Percentiles rank a stretch among this genome's conserved stretches.
phyloP scores from a whole-genome alignment of 306 rosid species.

The Styphnolobium japonicum region DNA sequence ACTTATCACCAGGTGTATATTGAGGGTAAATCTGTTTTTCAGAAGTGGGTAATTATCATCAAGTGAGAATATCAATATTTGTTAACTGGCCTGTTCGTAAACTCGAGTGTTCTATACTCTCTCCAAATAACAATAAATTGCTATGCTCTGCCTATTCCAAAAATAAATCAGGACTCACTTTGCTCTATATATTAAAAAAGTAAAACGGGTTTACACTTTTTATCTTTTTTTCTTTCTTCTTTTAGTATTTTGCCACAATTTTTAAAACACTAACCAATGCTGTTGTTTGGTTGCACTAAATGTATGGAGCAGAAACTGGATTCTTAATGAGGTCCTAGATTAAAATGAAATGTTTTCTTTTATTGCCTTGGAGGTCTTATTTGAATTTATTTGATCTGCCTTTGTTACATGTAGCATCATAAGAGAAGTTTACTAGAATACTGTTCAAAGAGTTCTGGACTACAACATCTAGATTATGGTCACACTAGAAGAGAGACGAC shows the following conservation, averaged over 20 bases:
- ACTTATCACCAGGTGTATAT: not conserved
- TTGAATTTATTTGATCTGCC: slow-evolving; percentile 13
- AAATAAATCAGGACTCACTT: not conserved
- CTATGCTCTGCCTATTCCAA: not conserved
- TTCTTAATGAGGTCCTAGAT: not conserved
- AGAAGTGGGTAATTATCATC: not conserved
- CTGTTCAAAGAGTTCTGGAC: not conserved
- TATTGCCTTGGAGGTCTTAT: not conserved
- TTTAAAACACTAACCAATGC: not conserved
- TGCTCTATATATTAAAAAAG: not conserved
- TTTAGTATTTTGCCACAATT: not conserved
- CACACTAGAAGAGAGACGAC: not conserved
- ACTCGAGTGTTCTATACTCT: not conserved
- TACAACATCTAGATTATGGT: not conserved
- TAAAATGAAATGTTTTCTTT: not conserved
- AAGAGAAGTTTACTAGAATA: not conserved
- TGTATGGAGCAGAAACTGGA: not conserved
- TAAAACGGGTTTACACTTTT: not conserved
- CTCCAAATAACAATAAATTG: not conserved
- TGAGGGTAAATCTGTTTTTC: not conserved
- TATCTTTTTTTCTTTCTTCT: not conserved
- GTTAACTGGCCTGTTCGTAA: not conserved
- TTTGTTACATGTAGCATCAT: not conserved
- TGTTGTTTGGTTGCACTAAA: not conserved
- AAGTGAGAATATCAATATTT: not conserved